Base-by-base conservation (phyloP, 2,329 filamentous ascomycete species). In the Ophiostoma triangulosporum region DNA sequence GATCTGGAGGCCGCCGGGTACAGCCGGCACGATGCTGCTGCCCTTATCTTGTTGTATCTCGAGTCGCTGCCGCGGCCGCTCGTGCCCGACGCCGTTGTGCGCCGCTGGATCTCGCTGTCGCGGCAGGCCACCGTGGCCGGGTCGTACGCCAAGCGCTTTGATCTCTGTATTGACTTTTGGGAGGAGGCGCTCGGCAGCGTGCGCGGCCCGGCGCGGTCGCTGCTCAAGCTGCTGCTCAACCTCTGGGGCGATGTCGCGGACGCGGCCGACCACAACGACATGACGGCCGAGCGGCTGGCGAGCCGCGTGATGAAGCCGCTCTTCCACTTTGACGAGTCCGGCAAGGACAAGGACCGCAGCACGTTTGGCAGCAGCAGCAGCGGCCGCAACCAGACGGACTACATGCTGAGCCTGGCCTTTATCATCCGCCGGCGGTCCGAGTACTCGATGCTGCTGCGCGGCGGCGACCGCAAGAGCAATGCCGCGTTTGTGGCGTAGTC, bases 141-240 rank as follows among this genome's bases (percentile, higher is more conserved):
- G 20, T 66, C 65, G 3, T 62, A 65, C 48, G 61, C 62, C 14
- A 63, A 61, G 43, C 64, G 68, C 15, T 59, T 67, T 5, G 70
- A 72, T 54, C 65, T 67, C 59, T 70, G 69, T 53, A 68, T 73
- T 45, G 70, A 72, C 56, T 73, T 73, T 52, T 73, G 70, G 70
- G 69, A 72, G 55, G 70, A 73, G 61, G 69, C 70, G 7, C 60
- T 73, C 6, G 64, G 64, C 24, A 67, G 68, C 0, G 61, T 72
- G 9, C 63, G 65, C 12, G 69, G 69, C 1, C 63, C 65, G 1
- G 62, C 62, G 5, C 64, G 69, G 36, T 65, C 61, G 48, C 54
- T 72, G 31, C 65, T 72, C 57, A 72, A 72, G 61, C 60, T 72
- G 54, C 60, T 73, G 58, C 61, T 73, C 26, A 70, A 70, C 52